A percentile compares a stretch with the other conserved stretches of the same genome.
These are phyloP conservation scores for Boletus barrowsii DNA, from an alignment of 768 basidiomycete species.

Conservation along the genomic window DNA sequence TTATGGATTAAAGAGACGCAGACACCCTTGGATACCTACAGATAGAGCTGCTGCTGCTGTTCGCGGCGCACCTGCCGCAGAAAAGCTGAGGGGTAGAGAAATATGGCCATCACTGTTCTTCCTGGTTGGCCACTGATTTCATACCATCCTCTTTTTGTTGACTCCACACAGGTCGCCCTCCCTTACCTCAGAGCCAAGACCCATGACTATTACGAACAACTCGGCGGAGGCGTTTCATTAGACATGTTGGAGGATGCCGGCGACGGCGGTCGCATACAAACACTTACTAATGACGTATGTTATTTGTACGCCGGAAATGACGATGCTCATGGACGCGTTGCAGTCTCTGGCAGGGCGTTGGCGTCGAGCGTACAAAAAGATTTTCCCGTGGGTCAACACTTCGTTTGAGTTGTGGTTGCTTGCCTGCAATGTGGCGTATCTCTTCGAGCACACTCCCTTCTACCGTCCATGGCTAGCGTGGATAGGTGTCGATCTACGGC, in stretches of 20 bases:
- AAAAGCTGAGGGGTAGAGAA: conserved; percentile 63
- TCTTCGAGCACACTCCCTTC: conserved; percentile 82
- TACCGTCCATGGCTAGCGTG: conserved; percentile 91
- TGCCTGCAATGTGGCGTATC: conserved; percentile 80
- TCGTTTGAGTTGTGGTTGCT: conserved; percentile 81
- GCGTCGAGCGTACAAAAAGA: conserved; percentile 60
- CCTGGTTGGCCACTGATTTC: conserved; percentile 53
- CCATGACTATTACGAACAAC: conserved; percentile 84
- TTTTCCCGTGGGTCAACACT: conserved; percentile 83
- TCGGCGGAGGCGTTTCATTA: conserved; percentile 78
- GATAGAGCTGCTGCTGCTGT: conserved; percentile 67
- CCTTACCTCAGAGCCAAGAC: conserved; percentile 89
- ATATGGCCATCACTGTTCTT: conserved; percentile 75
- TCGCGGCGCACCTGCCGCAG: conserved; percentile 59
- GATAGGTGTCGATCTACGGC: conserved; percentile 79
- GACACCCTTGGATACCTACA: conserved; percentile 66
- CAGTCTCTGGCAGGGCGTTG: conserved; percentile 54
- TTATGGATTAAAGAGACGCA: conserved; percentile 83
- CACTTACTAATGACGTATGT: conserved; percentile 53
- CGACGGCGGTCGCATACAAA: conserved; percentile 42
- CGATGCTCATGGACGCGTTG: conserved; percentile 2
- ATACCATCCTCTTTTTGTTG: background rate
- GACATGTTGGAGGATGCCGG: conserved; percentile 60
- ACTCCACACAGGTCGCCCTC: conserved; percentile 57
- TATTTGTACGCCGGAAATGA: background rate